These are phyloP conservation scores for Volutella citrinella DNA, from an alignment of 2,329 filamentous ascomycete genomes.

Conservation along the genomic window DNA sequence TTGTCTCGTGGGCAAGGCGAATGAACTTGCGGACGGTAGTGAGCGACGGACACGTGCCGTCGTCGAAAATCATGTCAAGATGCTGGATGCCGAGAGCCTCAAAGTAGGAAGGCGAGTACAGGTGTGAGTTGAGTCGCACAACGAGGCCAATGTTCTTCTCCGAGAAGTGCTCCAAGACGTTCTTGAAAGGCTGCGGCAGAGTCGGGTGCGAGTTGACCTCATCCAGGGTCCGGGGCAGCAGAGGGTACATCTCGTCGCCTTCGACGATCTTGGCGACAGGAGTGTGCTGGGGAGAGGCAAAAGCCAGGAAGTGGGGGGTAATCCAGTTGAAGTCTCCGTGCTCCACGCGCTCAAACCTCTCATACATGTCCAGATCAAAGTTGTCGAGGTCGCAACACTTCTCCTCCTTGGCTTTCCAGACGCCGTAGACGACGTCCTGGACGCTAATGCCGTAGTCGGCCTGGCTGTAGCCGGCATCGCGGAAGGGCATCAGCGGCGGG, in stretches of 20 bases:
- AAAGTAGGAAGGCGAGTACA: constrained; percentile 97
- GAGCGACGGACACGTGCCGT: constrained; percentile 90
- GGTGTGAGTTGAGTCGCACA: constrained; percentile 88
- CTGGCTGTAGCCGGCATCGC: constrained; percentile 96
- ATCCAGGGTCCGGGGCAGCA: constrained; percentile 71
- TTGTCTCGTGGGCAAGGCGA: constrained; percentile 89
- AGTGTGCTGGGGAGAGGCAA: constrained; percentile 87
- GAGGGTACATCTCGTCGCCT: constrained; percentile 69
- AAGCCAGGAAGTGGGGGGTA: constrained; percentile 90
- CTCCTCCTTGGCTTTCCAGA: constrained; percentile 98
- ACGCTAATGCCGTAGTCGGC: constrained; percentile 95
- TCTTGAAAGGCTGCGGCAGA: constrained; percentile 88
- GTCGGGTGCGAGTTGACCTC: constrained; percentile 68
- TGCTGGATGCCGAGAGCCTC: constrained; percentile 92
- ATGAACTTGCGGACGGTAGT: constrained; percentile 93
- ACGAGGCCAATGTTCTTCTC: constrained; percentile 88
- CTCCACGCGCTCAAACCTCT: constrained; percentile 91
- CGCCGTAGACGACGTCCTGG: constrained; percentile 95
- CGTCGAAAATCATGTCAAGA: constrained; percentile 99
- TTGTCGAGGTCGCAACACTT: constrained; percentile 86
- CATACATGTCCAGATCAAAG: constrained; percentile 96
- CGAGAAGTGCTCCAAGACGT: constrained; percentile 85
- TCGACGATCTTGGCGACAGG: constrained; percentile 71
- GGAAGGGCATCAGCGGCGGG: constrained; percentile 97
- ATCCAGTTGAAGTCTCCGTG: constrained; percentile 99